Evolutionary conservation across 1,284 basidiomycete species (phyloP).

Genomic region (Violaceomyces palustris): DNA sequence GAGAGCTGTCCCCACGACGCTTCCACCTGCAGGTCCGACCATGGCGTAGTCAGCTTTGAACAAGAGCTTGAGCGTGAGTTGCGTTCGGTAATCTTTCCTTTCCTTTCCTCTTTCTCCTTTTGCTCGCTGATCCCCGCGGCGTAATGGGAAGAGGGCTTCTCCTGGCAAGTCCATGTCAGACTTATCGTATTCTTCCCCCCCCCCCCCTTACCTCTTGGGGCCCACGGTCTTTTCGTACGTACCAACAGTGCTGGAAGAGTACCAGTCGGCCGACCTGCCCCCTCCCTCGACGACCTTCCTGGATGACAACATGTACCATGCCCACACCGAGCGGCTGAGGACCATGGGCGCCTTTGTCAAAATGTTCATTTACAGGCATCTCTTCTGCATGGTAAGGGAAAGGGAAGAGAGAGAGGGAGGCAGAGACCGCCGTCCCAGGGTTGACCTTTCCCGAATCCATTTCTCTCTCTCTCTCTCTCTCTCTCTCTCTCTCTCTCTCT

Average conservation of each 20-base stretch:
- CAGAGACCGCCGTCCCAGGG: too few relatives aligned
- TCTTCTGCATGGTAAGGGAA: slow-evolving; percentile 15
- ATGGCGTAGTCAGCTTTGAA: slow-evolving; percentile 22
- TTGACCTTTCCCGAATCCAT: too few relatives aligned
- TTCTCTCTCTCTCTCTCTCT: too few relatives aligned
- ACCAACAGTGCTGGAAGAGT: slow-evolving; percentile 13
- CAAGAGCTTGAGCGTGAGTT: slow-evolving; percentile 19
- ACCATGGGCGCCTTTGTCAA: slow-evolving; percentile 29
- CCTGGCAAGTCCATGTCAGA: too few relatives aligned
- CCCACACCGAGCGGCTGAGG: slow-evolving; percentile 21
- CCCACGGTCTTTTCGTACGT: too few relatives aligned
- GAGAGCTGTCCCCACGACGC: slow-evolving; percentile 25
- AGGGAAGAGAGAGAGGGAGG: too few relatives aligned
- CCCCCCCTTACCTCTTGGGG: too few relatives aligned
- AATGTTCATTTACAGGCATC: slow-evolving; percentile 26
- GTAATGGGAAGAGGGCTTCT: background rate
- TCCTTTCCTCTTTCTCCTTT: background rate
- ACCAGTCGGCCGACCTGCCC: slow-evolving; percentile 19
- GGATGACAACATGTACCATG: slow-evolving; percentile 25
- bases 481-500: too few relatives aligned
- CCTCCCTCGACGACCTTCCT: slow-evolving; percentile 19
- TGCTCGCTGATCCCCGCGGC: background rate
- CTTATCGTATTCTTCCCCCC: too few relatives aligned
- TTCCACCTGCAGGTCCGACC: slow-evolving; percentile 30
- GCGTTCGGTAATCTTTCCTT: background rate